These are phyloP conservation scores for Pezizomycotina sp. DNA, from an alignment of 2,329 filamentous ascomycete species.

Conservation along the genomic window DNA sequence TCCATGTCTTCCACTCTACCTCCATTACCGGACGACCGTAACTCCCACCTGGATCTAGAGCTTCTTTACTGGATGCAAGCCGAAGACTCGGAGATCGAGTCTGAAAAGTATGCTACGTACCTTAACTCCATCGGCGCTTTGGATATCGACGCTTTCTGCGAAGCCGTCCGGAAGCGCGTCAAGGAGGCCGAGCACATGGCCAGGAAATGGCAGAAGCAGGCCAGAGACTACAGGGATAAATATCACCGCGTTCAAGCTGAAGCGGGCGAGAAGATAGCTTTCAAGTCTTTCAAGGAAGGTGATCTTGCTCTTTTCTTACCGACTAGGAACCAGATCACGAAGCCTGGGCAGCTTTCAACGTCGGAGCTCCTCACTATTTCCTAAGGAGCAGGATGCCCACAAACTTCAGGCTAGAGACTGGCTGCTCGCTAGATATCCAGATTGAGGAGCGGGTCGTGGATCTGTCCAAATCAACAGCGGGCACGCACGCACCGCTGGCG, in stretches of 20 bases:
- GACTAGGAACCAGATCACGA: conserved; percentile 81
- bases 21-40: conserved; percentile 13
- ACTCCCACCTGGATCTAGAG: conserved; percentile 40
- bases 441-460: conserved; percentile 90
- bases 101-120: conserved; percentile 57
- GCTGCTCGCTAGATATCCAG: conserved; percentile 81
- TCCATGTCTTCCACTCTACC: conserved; percentile 29
- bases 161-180: conserved; percentile 72
- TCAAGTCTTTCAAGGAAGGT: conserved; percentile 87
- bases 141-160: conserved; percentile 67
- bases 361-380: conserved; percentile 94
- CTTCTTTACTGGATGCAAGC: conserved; percentile 71
- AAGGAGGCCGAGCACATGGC: conserved; percentile 88
- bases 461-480: conserved; percentile 51
- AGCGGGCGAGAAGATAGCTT: conserved; percentile 88
- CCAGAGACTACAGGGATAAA: conserved; percentile 71
- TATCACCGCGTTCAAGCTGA: conserved; percentile 67
- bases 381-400: conserved; percentile 83
- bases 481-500: conserved; percentile 32
- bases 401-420: conserved; percentile 73
- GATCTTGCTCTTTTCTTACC: conserved; percentile 88
- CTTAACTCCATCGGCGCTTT: conserved; percentile 59
- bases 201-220: conserved; percentile 83
- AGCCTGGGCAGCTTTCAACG: conserved; percentile 98
- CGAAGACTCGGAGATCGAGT: conserved; percentile 47